Evolutionary conservation across 129 eudicot species (phyloP).

Genomic region (Rutidosis leptorrhynchoides): DNA sequence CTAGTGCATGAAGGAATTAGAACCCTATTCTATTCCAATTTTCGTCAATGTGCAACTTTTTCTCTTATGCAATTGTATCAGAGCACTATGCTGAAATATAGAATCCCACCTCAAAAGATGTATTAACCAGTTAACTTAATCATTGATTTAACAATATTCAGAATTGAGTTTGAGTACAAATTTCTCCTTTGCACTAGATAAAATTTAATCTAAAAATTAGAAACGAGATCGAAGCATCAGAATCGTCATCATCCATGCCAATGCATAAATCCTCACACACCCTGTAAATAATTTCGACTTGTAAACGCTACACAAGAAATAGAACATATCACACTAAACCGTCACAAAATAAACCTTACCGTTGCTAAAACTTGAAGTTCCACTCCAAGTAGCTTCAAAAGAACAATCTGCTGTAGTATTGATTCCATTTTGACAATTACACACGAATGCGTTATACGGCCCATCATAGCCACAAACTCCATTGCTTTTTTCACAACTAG

Average conservation of each 20-base stretch:
- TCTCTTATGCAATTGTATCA: not conserved
- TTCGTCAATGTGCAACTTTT: not conserved
- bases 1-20: conserved; percentile 20
- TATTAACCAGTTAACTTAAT: conserved; percentile 11
- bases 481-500: conserved; percentile 69
- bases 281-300: conserved; percentile 19
- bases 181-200: not conserved
- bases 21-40: conserved; percentile 24
- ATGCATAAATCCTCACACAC: conserved; percentile 15
- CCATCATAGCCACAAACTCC: conserved; percentile 78
- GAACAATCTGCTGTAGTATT: conserved; percentile 68
- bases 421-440: conserved; percentile 64
- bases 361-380: conserved; percentile 24
- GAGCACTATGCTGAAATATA: not conserved
- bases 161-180: not conserved
- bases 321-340: not conserved
- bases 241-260: conserved; percentile 21
- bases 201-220: not conserved
- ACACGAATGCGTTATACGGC: conserved; percentile 50
- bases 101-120: not conserved
- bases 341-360: conserved; percentile 19
- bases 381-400: conserved; percentile 56
- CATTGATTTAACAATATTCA: conserved; percentile 1
- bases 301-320: not conserved
- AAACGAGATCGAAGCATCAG: conserved; percentile 1